These are phyloP conservation scores for Cicer pinnatifidum DNA, from an alignment of 306 rosid genomes.

Conservation along the genomic window DNA sequence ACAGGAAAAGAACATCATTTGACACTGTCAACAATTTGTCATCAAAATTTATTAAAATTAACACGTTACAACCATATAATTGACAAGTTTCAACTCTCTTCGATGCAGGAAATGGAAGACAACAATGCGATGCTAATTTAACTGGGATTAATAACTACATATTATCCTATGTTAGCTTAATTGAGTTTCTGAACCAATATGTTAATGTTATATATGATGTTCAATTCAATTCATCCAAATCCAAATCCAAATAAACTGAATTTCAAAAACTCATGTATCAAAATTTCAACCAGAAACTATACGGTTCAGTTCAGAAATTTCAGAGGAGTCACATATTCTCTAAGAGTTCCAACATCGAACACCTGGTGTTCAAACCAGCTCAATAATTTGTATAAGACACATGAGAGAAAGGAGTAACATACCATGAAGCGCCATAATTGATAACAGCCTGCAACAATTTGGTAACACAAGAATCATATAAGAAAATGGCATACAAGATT, in stretches of 20 bases:
- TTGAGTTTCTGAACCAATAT: not conserved
- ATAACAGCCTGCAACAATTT: constrained; percentile 73
- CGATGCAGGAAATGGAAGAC: too few relatives aligned
- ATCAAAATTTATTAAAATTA: too few relatives aligned
- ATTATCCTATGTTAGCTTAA: not conserved
- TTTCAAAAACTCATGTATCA: not conserved
- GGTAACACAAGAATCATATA: not conserved
- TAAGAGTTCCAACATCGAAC: constrained; percentile 47
- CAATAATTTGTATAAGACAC: not conserved
- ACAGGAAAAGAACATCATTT: not conserved
- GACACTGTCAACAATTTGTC: not conserved
- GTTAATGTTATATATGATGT: not conserved
- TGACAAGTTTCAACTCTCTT: too few relatives aligned
- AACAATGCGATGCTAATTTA: too few relatives aligned
- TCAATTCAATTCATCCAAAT: not conserved
- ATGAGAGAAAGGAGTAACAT: constrained; percentile 16
- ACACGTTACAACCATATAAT: too few relatives aligned
- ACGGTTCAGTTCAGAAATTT: not conserved
- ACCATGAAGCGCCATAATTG: constrained; percentile 95
- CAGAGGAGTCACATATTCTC: not conserved
- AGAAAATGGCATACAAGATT: not conserved
- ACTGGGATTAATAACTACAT: not conserved
- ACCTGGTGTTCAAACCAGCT: constrained; percentile 42
- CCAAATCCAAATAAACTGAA: constrained; percentile 24
- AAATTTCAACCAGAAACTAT: not conserved